Conservation (phyloP, 768 basidiomycete species). For the Xerocomus spinulosus region DNA sequence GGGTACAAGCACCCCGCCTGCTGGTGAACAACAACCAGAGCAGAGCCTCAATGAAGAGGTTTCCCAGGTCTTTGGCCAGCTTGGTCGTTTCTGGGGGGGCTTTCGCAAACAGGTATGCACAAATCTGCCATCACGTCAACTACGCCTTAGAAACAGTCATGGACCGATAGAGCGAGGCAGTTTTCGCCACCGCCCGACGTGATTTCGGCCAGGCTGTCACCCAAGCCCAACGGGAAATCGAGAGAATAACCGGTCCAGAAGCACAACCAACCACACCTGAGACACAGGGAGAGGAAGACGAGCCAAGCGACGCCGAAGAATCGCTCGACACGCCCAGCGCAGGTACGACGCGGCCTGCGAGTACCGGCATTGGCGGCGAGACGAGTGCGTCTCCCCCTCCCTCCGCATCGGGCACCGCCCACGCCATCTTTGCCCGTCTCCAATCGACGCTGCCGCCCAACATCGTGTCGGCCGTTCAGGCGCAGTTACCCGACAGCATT, state of each 20-base stretch:
- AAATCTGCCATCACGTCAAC: neutral
- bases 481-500: slow-evolving; percentile 61
- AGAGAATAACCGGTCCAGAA: slow-evolving; percentile 47
- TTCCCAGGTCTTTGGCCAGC: slow-evolving; percentile 80
- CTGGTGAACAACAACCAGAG: slow-evolving; percentile 39
- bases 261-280: slow-evolving; percentile 12
- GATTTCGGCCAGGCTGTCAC: slow-evolving; percentile 69
- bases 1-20: slow-evolving; percentile 44
- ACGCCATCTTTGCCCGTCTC: slow-evolving; percentile 60
- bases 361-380: slow-evolving; percentile 14
- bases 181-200: slow-evolving; percentile 63
- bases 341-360: slow-evolving; percentile 16
- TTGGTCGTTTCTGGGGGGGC: slow-evolving; percentile 86
- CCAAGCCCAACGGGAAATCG: slow-evolving; percentile 76
- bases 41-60: slow-evolving; percentile 81
- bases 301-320: slow-evolving; percentile 24
- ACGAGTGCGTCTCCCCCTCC: slow-evolving; percentile 11
- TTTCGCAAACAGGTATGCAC: slow-evolving; percentile 77
- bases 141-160: slow-evolving; percentile 1
- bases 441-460: slow-evolving; percentile 74
- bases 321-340: slow-evolving; percentile 26
- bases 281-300: slow-evolving; percentile 15
- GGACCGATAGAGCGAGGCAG: slow-evolving; percentile 57
- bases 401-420: slow-evolving; percentile 26
- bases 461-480: slow-evolving; percentile 63